These are phyloP conservation scores for Aspergillus cristatus DNA, from an alignment of 495 filamentous ascomycete genomes.

Conservation along the genomic window DNA sequence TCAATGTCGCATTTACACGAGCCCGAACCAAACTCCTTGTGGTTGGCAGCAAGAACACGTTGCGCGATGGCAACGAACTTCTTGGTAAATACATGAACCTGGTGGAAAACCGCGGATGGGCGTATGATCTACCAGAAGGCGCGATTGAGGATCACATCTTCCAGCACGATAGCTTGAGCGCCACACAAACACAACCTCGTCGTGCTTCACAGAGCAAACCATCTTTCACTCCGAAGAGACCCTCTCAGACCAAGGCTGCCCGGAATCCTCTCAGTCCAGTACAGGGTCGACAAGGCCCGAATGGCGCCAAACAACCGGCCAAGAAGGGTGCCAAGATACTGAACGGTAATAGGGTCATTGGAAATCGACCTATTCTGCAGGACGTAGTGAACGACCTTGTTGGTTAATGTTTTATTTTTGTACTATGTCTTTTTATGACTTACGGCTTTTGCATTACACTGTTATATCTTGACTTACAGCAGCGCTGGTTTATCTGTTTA, in stretches of 20 bases:
- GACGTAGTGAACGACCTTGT: slow-evolving; percentile 46
- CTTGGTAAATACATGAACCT: slow-evolving; percentile 64
- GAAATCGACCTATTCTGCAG: slow-evolving; percentile 40
- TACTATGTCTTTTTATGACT: slow-evolving; percentile 5
- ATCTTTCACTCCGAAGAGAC: slow-evolving; percentile 13
- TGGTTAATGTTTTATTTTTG: slow-evolving; percentile 14
- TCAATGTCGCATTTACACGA: slow-evolving; percentile 92
- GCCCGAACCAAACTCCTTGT: slow-evolving; percentile 86
- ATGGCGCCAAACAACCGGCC: slow-evolving; percentile 22
- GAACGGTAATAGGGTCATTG: slow-evolving; percentile 25
- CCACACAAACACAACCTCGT: slow-evolving; percentile 14
- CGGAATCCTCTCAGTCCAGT: slow-evolving; percentile 31
- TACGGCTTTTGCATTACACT: slow-evolving; percentile 7
- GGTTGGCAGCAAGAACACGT: slow-evolving; percentile 67
- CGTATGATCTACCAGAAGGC: slow-evolving; percentile 55
- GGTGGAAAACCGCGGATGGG: slow-evolving; percentile 65
- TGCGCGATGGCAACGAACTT: slow-evolving; percentile 64
- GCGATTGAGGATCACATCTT: slow-evolving; percentile 63
- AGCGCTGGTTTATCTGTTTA: too few relatives aligned
- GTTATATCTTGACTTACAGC: too few relatives aligned
- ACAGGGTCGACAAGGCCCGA: slow-evolving; percentile 14
- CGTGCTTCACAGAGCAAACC: slow-evolving; percentile 2
- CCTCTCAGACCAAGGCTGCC: slow-evolving; percentile 9
- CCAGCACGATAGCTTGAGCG: slow-evolving; percentile 21
- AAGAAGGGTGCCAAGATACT: slow-evolving; percentile 31